phyloP scores from a whole-genome alignment of 2,329 filamentous ascomycete genomes.

The Cercospora sojina region DNA sequence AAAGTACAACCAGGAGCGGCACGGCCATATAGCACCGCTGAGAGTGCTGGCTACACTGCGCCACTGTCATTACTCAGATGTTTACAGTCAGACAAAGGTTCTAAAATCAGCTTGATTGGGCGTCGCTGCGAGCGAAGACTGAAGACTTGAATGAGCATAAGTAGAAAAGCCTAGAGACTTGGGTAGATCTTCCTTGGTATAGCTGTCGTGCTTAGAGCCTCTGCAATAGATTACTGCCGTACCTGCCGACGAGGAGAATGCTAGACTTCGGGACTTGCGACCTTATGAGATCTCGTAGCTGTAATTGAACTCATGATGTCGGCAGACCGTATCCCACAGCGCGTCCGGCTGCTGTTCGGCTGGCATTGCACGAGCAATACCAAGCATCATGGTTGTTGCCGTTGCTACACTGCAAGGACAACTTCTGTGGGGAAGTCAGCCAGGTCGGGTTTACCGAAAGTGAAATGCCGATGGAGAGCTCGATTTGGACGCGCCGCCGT shows the following conservation, averaged over 20 bases:
- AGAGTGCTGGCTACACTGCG: neutral
- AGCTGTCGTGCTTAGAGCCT: neutral
- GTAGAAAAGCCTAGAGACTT: neutral
- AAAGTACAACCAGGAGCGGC: too few relatives aligned
- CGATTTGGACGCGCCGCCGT: constrained; percentile 2
- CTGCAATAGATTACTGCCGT: neutral
- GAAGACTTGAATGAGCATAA: neutral
- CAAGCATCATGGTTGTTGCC: neutral
- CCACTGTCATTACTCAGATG: neutral
- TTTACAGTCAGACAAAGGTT: neutral
- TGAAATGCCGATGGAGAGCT: neutral
- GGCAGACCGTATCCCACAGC: neutral
- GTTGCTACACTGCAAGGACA: neutral
- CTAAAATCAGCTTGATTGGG: neutral
- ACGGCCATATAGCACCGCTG: neutral
- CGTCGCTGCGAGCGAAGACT: neutral
- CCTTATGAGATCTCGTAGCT: neutral
- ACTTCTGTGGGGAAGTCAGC: neutral
- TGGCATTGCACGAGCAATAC: neutral
- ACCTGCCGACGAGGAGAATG: neutral
- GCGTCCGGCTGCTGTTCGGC: neutral
- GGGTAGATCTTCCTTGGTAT: neutral
- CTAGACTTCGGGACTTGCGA: neutral
- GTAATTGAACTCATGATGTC: neutral
- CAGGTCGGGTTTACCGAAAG: neutral